phyloP scores from a whole-genome alignment of 495 filamentous ascomycete species.

The Penicillium odoratum region DNA sequence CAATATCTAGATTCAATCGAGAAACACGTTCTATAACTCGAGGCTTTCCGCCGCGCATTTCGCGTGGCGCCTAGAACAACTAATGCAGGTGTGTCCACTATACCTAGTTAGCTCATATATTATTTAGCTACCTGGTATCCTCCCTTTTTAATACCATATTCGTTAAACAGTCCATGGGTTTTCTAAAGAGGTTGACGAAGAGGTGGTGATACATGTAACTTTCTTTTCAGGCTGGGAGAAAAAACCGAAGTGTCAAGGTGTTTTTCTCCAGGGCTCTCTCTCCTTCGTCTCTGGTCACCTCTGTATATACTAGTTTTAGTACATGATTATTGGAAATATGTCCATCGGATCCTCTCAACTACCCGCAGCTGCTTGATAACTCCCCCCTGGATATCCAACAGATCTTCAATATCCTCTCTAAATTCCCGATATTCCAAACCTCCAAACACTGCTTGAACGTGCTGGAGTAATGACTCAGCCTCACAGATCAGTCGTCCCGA shows the following conservation, averaged over 20 bases:
- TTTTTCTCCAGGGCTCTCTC: not conserved
- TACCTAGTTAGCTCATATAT: too few relatives aligned
- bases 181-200: too few relatives aligned
- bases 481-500: constrained; percentile 89
- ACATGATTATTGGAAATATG: constrained; percentile 60
- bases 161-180: too few relatives aligned
- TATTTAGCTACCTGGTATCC: too few relatives aligned
- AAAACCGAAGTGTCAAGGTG: not conserved
- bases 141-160: too few relatives aligned
- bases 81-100: too few relatives aligned
- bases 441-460: constrained; percentile 64
- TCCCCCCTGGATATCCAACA: constrained; percentile 73
- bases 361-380: constrained; percentile 72
- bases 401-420: constrained; percentile 77
- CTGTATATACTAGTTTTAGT: not conserved
- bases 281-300: not conserved
- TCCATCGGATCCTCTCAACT: constrained; percentile 81
- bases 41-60: too few relatives aligned
- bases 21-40: too few relatives aligned
- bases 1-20: too few relatives aligned
- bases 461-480: constrained; percentile 70
- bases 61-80: too few relatives aligned
- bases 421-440: constrained; percentile 76
- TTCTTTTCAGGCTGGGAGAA: too few relatives aligned
- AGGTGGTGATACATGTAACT: too few relatives aligned